Base-by-base conservation (phyloP, 75 land plant species). In the Selaginella tamariscina region DNA sequence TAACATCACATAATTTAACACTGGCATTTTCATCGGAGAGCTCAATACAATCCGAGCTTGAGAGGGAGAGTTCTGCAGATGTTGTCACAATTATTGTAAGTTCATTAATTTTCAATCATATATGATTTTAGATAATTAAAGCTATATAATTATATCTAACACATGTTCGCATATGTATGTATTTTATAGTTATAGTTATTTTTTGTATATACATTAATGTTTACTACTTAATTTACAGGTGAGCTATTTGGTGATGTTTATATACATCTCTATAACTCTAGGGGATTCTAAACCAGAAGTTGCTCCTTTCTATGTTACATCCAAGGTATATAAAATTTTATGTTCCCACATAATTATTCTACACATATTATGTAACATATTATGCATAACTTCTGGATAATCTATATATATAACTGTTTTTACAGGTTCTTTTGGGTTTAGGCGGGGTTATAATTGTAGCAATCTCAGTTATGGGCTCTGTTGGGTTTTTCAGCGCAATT, bases 201-300 rank as follows among this genome's bases (percentile, higher is more conserved):
- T n/a, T n/a, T n/a, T n/a, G n/a, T n/a, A n/a, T n/a, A n/a, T n/a
- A n/a, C n/a, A n/a, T n/a, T n/a, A n/a, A n/a, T n/a, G n/a, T n/a
- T n/a, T n/a, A n/a, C n/a, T n/a, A n/a, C n/a, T n/a, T 39, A 15
- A 15, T 15, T 39, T 39, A 33, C 95, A 93, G 98, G 75, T 93
- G 55, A 89, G 98, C 82, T 93, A 93, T 69, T 71, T 93, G 65
- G 88, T 89, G 63, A 93, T 93, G 98, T 93, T 93, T 80, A 85
- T 87, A 29, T 93, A 93, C 69, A 86, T 93, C 68, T 86, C 98
- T 22, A 32, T 93, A 33, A 82, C 88, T 29, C 68, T 93, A 70
- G 95, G 98, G 22, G 95, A 93, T 67, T 68, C 65, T 54, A 66
- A 66, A 54, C 86, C 88, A 33, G 79, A 66, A 21, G 57, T 80